A percentile compares a stretch with the other conserved stretches of the same genome.
Evolutionary conservation across 176 grass and related monocot genomes (phyloP).

Genomic region (Musa itinerans): DNA sequence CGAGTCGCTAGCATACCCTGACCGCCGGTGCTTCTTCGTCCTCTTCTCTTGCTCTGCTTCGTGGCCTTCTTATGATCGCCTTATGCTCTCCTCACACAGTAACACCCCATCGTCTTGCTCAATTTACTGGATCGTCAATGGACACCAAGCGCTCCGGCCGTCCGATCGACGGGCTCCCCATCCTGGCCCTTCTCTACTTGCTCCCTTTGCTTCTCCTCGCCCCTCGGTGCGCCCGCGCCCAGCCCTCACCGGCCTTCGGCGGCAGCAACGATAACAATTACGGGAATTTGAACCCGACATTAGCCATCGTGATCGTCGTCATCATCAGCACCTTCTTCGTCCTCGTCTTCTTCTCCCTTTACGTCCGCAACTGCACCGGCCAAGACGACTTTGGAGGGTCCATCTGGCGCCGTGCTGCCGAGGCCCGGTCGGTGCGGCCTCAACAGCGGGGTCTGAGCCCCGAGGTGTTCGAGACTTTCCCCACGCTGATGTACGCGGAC

Average conservation of each 20-base stretch:
- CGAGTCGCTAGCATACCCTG: too few species aligned
- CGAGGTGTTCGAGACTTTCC: conserved; percentile 43
- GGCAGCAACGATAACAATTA: conserved; percentile 11
- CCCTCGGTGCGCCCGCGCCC: not conserved
- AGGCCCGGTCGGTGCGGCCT: conserved; percentile 13
- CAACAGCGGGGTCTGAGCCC: conserved; percentile 33
- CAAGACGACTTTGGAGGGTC: conserved; percentile 12
- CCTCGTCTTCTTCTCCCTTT: conserved; percentile 56
- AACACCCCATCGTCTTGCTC: too few species aligned
- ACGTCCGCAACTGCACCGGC: conserved; percentile 30
- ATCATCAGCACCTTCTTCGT: conserved; percentile 53
- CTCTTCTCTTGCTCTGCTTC: too few species aligned
- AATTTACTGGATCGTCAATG: too few species aligned
- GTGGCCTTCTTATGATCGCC: too few species aligned
- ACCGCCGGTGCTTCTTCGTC: too few species aligned
- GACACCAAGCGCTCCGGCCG: too few species aligned
- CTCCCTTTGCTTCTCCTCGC: not conserved
- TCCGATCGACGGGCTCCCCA: too few species aligned
- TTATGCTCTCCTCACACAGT: too few species aligned
- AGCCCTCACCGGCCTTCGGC: not conserved
- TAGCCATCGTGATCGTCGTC: conserved; percentile 36
- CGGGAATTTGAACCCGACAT: conserved; percentile 18
- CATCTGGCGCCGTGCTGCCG: not conserved
- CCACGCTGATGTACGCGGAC: conserved; percentile 50
- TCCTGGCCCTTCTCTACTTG: not conserved